Base-by-base conservation (phyloP, 164 flowering plant species). In the Kingdonia uniflora region DNA sequence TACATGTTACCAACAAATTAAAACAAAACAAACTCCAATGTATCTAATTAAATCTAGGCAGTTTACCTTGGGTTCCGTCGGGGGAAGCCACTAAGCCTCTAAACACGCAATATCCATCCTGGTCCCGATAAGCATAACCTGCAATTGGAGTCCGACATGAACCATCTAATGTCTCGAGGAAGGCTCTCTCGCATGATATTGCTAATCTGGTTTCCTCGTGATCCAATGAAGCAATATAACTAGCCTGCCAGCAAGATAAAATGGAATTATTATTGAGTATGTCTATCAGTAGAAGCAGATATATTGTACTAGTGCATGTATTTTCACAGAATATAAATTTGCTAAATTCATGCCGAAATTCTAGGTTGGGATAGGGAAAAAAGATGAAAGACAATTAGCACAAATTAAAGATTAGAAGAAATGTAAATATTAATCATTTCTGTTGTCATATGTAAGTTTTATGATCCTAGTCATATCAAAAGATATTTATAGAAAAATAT, bases 111-210 rank as follows among this genome's bases (percentile, higher is more conserved):
- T 80, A 65, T 8, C 99, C 97, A 56, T 80, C 77, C 38, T 71
- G 73, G 43, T 78, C 91, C 29, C 63, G 71, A 41, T 62, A 55
- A 16, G 99, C 99, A 59, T 86, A 88, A 51, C 99, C 99, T 11
- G 95, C 99, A 66, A 92, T 92, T 14, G 99, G 99, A 41, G 99
- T 92, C 13, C 95, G 84, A 60, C 99, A 92, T 43, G 97, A 92
- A 5, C 99, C 99, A 68, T 92, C 95, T 58, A 92, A 58, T 8
- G 88, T 81, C 60, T 65, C 68, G 15, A 92, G 87, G 61, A 92
- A 92, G 19, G 99, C 89, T 57, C 97, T 82, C 66, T 92, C 99
- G 65, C 99, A 92, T 16, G 80, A 65, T 58, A 92, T 82, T 19
- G 99, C 99, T 65, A 92, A 74, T 65, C 95, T 80, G 29, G 97